phyloP scores from a whole-genome alignment of 2,329 filamentous ascomycete species.

The Gaeumannomyces tritici region DNA sequence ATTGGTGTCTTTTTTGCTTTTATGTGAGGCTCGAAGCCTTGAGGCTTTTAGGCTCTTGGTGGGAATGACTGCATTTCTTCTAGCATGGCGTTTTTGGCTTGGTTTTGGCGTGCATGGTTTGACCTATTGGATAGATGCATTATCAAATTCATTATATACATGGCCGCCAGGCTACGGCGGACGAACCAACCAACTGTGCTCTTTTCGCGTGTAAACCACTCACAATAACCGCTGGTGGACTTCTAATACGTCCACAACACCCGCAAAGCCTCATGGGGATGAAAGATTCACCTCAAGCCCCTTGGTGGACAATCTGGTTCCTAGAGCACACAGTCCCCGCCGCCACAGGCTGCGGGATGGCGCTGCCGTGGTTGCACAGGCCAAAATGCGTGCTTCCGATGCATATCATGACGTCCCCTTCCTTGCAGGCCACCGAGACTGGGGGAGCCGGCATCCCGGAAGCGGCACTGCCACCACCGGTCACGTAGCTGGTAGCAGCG shows the following conservation, averaged over 20 bases:
- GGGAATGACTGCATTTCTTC: not conserved
- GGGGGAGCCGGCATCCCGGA: not conserved
- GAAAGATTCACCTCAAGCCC: not conserved
- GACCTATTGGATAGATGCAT: too few species aligned
- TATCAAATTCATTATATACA: not conserved
- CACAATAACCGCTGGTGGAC: too few species aligned
- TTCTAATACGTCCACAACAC: too few species aligned
- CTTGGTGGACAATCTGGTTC: not conserved
- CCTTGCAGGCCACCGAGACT: slow-evolving; percentile 8
- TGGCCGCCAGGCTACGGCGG: too few species aligned
- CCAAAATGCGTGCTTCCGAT: slow-evolving; percentile 10
- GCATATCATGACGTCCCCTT: slow-evolving; percentile 11
- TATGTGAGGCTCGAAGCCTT: not conserved
- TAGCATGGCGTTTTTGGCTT: not conserved
- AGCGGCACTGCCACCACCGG: not conserved
- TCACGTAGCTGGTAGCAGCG: too few species aligned
- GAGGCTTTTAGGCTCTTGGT: too few species aligned
- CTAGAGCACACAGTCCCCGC: slow-evolving; percentile 11
- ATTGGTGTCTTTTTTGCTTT: not conserved
- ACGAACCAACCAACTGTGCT: too few species aligned
- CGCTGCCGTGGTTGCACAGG: slow-evolving; percentile 10
- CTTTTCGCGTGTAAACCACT: too few species aligned
- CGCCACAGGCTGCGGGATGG: slow-evolving; percentile 11
- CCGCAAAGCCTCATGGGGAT: too few species aligned
- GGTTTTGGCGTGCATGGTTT: not conserved